Conservation (phyloP, 208 protist species). For the Trypanosomatidae sp. region DNA sequence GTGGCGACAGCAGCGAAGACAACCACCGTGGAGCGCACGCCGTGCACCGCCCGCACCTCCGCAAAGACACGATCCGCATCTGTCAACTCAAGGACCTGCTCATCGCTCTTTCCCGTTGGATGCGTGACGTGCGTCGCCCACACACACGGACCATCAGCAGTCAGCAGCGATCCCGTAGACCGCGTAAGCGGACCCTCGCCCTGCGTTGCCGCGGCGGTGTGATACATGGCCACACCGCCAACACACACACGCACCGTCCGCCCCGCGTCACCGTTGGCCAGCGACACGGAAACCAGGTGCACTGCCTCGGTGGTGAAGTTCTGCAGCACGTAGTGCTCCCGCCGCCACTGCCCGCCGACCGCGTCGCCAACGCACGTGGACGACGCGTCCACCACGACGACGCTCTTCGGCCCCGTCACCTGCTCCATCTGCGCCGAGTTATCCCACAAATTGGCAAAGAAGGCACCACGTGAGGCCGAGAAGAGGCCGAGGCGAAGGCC, state of each 20-base stretch:
- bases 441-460: too few relatives aligned
- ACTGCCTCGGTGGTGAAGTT: conserved; percentile 15
- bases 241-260: conserved; percentile 32
- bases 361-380: not conserved
- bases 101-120: conserved; percentile 2
- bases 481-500: too few relatives aligned
- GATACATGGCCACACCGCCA: conserved; percentile 34
- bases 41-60: conserved; percentile 1
- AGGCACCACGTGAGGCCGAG: too few relatives aligned
- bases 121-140: not conserved
- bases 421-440: too few relatives aligned
- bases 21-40: conserved; percentile 12
- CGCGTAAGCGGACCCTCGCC: not conserved
- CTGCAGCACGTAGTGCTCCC: conserved; percentile 13
- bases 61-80: conserved; percentile 13
- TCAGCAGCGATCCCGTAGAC: not conserved
- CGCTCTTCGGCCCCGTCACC: too few relatives aligned
- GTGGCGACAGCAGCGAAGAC: conserved; percentile 28
- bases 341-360: not conserved
- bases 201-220: not conserved
- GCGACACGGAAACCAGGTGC: conserved; percentile 20
- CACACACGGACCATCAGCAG: not conserved
- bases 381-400: too few relatives aligned
- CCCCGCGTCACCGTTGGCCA: conserved; percentile 20
- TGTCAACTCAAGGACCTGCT: conserved; percentile 27